phyloP scores from a whole-genome alignment of 495 filamentous ascomycete genomes.

The Paragyromitra xinjiangensis region DNA sequence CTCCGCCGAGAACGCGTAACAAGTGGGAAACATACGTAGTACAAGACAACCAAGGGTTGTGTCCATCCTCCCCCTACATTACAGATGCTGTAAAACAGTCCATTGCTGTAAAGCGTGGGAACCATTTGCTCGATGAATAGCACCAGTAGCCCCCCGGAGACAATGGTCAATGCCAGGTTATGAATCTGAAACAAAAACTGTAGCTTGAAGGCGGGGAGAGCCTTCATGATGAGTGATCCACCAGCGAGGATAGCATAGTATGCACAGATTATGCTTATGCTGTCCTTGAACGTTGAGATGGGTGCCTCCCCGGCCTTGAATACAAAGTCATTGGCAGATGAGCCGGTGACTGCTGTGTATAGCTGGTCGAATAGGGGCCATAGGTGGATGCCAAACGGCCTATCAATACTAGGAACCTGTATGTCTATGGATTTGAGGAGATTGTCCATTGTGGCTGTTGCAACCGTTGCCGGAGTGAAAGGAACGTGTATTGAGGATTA shows the following conservation, averaged over 20 bases:
- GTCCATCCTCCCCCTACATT: conserved; percentile 78
- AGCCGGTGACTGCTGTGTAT: conserved; percentile 76
- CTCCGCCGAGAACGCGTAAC: conserved; percentile 25
- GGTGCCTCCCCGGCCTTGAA: conserved; percentile 74
- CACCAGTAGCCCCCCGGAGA: conserved; percentile 71
- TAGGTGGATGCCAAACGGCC: conserved; percentile 88
- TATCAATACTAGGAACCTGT: conserved; percentile 81
- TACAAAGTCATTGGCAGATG: conserved; percentile 73
- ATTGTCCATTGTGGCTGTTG: conserved; percentile 61
- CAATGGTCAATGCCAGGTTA: conserved; percentile 79
- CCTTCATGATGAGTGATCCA: conserved; percentile 77
- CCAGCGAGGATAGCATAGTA: conserved; percentile 82
- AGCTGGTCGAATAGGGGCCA: conserved; percentile 94
- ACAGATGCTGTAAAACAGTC: conserved; percentile 79
- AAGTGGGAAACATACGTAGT: conserved; percentile 70
- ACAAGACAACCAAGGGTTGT: conserved; percentile 75
- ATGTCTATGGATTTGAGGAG: conserved; percentile 68
- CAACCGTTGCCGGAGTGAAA: conserved; percentile 18
- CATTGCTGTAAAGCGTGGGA: conserved; percentile 71
- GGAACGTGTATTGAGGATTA: conserved; percentile 49
- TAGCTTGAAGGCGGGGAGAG: conserved; percentile 72
- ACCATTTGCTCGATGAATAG: conserved; percentile 79
- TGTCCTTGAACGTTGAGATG: conserved; percentile 75
- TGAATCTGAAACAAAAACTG: conserved; percentile 77
- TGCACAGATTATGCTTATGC: conserved; percentile 68